Conservation (phyloP, 768 basidiomycete genomes). For the Lentinula sp. region DNA sequence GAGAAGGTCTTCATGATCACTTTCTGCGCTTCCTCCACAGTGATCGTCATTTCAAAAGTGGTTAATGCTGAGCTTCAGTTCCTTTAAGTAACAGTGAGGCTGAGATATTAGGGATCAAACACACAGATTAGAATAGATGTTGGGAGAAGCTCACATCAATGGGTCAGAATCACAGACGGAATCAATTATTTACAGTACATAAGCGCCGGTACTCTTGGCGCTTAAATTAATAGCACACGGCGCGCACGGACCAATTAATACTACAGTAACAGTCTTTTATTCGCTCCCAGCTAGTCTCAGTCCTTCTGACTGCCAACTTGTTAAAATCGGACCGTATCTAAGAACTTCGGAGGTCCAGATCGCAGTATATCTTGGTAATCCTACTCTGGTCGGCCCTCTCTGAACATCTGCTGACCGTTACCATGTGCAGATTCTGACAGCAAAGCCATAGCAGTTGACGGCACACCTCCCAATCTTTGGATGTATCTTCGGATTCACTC, state of each 20-base stretch:
- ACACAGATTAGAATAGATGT: too few species aligned
- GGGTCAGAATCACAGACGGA: too few species aligned
- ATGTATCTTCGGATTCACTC: neutral
- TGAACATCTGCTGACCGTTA: slow-evolving; percentile 1
- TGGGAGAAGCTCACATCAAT: too few species aligned
- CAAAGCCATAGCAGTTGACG: neutral
- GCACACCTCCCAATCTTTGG: neutral
- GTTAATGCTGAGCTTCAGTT: too few species aligned
- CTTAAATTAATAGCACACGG: too few species aligned
- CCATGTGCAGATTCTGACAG: neutral
- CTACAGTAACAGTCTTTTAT: neutral
- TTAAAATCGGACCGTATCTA: neutral
- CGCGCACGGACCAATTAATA: neutral
- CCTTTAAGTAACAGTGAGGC: too few species aligned
- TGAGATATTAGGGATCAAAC: too few species aligned
- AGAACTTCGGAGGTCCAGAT: too few species aligned
- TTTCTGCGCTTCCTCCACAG: slow-evolving; percentile 1
- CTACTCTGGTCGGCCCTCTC: neutral
- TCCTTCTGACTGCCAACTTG: neutral
- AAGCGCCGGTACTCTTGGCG: neutral
- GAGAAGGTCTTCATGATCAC: neutral
- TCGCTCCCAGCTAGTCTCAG: neutral
- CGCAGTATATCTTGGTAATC: neutral
- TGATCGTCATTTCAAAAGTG: neutral
- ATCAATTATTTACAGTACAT: neutral